Base-by-base conservation (phyloP, 768 basidiomycete species). In the Serendipita sp. region DNA sequence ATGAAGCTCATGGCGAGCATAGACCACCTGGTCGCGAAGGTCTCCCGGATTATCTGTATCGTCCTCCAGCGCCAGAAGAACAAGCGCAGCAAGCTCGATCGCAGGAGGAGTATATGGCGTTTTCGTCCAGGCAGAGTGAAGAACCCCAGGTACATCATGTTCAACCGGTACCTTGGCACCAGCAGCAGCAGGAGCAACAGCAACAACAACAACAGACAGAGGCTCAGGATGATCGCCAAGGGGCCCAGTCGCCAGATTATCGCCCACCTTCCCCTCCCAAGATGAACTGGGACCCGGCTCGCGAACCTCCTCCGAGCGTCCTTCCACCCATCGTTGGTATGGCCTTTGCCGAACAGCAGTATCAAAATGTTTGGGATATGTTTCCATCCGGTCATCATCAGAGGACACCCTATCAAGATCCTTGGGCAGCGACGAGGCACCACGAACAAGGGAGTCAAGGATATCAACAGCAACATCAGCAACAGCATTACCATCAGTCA, bases 321-420 rank as follows among this genome's bases (percentile, higher is more conserved):
- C 73, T 77, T 20, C 82, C 83, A 20, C 71, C 80, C 3, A 58
- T 58, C 7, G 30, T 58, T 33, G 64, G 67, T 72, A 0, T 80
- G 77, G 68, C 80, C 78, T 67, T 89, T 86, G 70, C 79, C 33
- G 80, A 86, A 64, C 85, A 85, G 0, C 86, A 88, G 71, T 95
- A 88, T 71, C 78, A 83, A 38, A 91, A 94, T 70, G 78, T 82
- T 30, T 97, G 94, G 95, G 93, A 97, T 69, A 75, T 81, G 64
- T 75, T 81, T 58, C 74, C 74, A 1, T 73, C 34, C 7, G 14
- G 73, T 28, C 66, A 63, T 61, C 66, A 61, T 58, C 65, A 61
- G 33, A 51, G 63, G 30, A 42, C 22, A 28, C 63, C 24, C 42
- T 34, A 61, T 41, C 34, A 65, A 48, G 58, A 43, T 48, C 51